These are phyloP conservation scores for Sordaria brevicollis DNA, from an alignment of 495 filamentous ascomycete genomes.

Conservation along the genomic window DNA sequence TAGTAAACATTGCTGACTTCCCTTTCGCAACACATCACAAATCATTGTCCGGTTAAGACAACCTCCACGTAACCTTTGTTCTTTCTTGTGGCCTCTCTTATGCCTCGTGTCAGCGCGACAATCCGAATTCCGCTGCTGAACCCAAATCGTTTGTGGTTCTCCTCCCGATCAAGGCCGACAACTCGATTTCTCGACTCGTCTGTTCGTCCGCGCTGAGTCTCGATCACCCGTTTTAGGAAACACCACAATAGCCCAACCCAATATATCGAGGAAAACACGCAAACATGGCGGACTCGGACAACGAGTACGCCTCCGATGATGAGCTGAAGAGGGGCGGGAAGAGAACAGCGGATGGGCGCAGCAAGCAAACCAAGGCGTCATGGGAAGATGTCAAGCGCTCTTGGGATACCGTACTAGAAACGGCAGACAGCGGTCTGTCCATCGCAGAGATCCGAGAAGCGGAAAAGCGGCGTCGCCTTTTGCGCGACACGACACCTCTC, in stretches of 20 bases:
- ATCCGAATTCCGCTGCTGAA: neutral
- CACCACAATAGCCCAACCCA: neutral
- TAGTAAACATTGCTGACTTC: neutral
- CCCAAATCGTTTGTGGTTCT: neutral
- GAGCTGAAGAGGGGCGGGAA: conserved; percentile 40
- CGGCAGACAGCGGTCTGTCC: conserved; percentile 29
- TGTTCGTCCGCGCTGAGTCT: neutral
- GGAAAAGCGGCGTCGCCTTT: conserved; percentile 42
- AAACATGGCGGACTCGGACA: conserved; percentile 66
- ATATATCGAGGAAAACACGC: neutral
- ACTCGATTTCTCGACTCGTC: neutral
- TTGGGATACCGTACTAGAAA: conserved; percentile 36
- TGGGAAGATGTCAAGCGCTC: conserved; percentile 41
- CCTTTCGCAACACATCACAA: neutral
- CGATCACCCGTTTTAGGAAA: neutral
- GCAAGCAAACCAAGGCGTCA: conserved; percentile 22
- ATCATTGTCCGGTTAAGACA: neutral
- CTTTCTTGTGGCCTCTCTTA: neutral
- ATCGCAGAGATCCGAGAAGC: conserved; percentile 31
- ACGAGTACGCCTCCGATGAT: conserved; percentile 81
- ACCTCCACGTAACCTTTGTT: neutral
- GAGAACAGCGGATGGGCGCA: conserved; percentile 14
- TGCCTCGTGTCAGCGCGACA: neutral
- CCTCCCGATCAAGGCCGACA: neutral
- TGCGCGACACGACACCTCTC: conserved; percentile 86